phyloP scores from a whole-genome alignment of 768 basidiomycete species.

The Russula sp. region DNA sequence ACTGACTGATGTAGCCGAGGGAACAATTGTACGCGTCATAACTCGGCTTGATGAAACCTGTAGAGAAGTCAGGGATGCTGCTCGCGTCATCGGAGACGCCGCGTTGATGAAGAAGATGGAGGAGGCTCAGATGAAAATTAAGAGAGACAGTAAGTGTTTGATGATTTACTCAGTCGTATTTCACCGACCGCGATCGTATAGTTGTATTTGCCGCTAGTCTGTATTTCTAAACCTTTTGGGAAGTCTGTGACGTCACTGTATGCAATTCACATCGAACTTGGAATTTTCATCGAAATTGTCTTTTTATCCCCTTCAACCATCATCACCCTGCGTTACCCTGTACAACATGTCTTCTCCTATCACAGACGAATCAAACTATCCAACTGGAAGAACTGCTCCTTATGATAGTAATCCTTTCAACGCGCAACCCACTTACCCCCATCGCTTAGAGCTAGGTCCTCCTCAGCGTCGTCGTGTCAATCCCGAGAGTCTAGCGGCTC shows the following conservation, averaged over 20 bases:
- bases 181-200: constrained; percentile 33
- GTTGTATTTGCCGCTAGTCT: constrained; percentile 86
- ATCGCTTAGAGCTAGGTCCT: constrained; percentile 23
- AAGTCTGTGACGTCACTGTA: constrained; percentile 17
- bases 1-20: constrained; percentile 93
- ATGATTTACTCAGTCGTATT: background rate
- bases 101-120: constrained; percentile 98
- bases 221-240: constrained; percentile 59
- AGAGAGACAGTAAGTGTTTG: constrained; percentile 81
- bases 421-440: constrained; percentile 6
- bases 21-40: constrained; percentile 95
- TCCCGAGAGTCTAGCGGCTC: constrained; percentile 63
- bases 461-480: constrained; percentile 52
- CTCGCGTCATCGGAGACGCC: constrained; percentile 93
- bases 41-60: constrained; percentile 96
- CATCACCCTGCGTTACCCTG: constrained; percentile 21
- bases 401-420: constrained; percentile 9
- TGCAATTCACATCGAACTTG: background rate
- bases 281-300: background rate
- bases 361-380: constrained; percentile 15
- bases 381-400: constrained; percentile 11
- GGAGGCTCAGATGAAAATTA: constrained; percentile 88
- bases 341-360: constrained; percentile 11
- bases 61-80: constrained; percentile 94
- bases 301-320: constrained; percentile 13